A percentile compares a stretch with the other conserved stretches of the same genome.
Evolutionary conservation across 2,329 filamentous ascomycete species (phyloP).

Genomic region (Xylariaceae sp.): DNA sequence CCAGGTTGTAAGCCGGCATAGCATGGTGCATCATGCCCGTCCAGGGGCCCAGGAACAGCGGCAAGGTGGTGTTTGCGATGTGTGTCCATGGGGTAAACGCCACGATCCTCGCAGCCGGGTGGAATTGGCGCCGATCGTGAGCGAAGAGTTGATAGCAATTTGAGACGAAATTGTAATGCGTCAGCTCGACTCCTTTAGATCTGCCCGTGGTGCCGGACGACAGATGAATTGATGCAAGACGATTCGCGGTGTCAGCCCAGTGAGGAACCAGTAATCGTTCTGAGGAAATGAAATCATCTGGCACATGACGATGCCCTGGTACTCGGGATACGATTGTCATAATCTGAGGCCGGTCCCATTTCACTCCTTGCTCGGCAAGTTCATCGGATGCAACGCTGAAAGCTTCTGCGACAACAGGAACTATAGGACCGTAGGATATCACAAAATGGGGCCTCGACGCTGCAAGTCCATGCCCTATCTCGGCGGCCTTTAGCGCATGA

Average conservation of each 20-base stretch:
- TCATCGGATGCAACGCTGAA: slow-evolving; percentile 36
- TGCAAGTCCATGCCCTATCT: slow-evolving; percentile 46
- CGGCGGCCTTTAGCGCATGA: slow-evolving; percentile 41
- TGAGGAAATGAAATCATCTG: slow-evolving; percentile 39
- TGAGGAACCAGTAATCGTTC: slow-evolving; percentile 41
- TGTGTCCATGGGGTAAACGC: slow-evolving; percentile 49
- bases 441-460: slow-evolving; percentile 46
- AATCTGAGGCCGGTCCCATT: slow-evolving; percentile 40
- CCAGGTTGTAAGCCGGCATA: slow-evolving; percentile 44
- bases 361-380: slow-evolving; percentile 31
- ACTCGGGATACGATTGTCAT: slow-evolving; percentile 38
- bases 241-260: slow-evolving; percentile 37
- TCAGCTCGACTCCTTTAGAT: slow-evolving; percentile 33
- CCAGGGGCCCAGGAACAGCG: slow-evolving; percentile 47
- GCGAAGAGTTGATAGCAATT: slow-evolving; percentile 41
- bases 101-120: slow-evolving; percentile 39
- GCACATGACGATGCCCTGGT: slow-evolving; percentile 34
- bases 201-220: slow-evolving; percentile 34
- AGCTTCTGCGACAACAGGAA: slow-evolving; percentile 37
- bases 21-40: slow-evolving; percentile 49
- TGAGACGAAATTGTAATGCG: slow-evolving; percentile 35
- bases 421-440: slow-evolving; percentile 41
- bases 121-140: slow-evolving; percentile 41
- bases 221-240: slow-evolving; percentile 44
- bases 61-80: slow-evolving; percentile 48